These are phyloP conservation scores for Yarrowia divulgata DNA, from an alignment of 805 yeast genomes.

Conservation along the genomic window DNA sequence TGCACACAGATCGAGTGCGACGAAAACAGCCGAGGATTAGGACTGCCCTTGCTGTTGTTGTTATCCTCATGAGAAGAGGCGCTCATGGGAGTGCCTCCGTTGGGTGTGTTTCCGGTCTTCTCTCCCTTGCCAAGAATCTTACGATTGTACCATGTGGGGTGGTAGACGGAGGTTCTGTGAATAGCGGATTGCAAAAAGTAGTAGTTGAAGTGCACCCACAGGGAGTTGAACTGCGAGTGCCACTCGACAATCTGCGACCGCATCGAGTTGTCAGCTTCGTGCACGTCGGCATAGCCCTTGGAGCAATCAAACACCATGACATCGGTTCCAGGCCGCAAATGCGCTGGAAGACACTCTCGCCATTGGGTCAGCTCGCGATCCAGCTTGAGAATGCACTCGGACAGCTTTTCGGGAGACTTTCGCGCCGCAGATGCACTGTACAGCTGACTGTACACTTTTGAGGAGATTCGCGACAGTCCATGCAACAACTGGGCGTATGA, in stretches of 20 bases:
- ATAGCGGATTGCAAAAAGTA: slow-evolving; percentile 43
- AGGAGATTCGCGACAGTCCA: slow-evolving; percentile 36
- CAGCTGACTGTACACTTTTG: slow-evolving; percentile 40
- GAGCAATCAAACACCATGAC: slow-evolving; percentile 28
- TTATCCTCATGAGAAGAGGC: slow-evolving; percentile 11
- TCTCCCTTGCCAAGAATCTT: slow-evolving; percentile 39
- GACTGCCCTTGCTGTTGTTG: background rate
- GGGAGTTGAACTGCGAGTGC: slow-evolving; percentile 38
- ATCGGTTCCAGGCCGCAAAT: slow-evolving; percentile 41
- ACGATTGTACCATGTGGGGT: slow-evolving; percentile 44
- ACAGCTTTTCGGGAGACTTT: slow-evolving; percentile 40
- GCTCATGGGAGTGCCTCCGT: slow-evolving; percentile 15
- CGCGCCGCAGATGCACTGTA: slow-evolving; percentile 42
- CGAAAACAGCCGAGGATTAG: slow-evolving; percentile 41
- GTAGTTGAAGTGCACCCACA: slow-evolving; percentile 43
- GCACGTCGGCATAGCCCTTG: slow-evolving; percentile 11
- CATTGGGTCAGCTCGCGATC: slow-evolving; percentile 44
- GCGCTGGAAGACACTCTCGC: slow-evolving; percentile 43
- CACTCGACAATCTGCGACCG: slow-evolving; percentile 29
- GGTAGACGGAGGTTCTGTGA: slow-evolving; percentile 45
- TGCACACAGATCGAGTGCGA: slow-evolving; percentile 43
- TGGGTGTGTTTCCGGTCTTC: slow-evolving; percentile 13
- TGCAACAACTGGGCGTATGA: slow-evolving; percentile 33
- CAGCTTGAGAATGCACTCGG: slow-evolving; percentile 40
- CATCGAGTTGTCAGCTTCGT: slow-evolving; percentile 8